Base-by-base conservation (phyloP, 2,329 filamentous ascomycete species). In the Colletotrichum orbiculare region DNA sequence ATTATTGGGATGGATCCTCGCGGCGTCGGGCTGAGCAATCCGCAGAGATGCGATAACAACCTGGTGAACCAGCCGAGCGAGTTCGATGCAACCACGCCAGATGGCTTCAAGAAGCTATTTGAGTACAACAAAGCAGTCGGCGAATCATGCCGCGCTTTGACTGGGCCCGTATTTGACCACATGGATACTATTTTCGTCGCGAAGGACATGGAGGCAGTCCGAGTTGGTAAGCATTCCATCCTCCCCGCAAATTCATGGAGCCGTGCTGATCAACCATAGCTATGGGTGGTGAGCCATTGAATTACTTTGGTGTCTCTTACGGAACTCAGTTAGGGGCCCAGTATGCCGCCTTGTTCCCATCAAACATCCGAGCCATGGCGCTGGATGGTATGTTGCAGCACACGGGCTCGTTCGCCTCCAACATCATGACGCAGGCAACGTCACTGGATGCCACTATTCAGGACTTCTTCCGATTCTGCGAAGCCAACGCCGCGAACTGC, bases 361-460 rank as follows among this genome's bases (percentile, higher is more conserved):
- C n/a, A 0, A 15, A 38, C 6, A 52, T 65, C 3, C 39, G 62
- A 37, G 62, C 62, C 12, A 65, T 65, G 62, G 62, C 62, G 2
- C 46, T 65, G 9, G 62, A 65, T 37, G 62, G 62, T 13, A 62
- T 65, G 38, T 15, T 65, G 9, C 62, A 65, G 39, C 62, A 65
- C 7, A 65, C 62, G 2, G 62, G 62, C 6, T 42, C 62, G 2
- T 65, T 50, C 6, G 62, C 62, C 1, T 55, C 57, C 0, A 65
- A 65, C 35, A 65, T 65, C 25, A 52, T 65, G 57, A 65, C 62
- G 12, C 62, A 65, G 46, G 62, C 62, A 6, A 65, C 62, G 12
- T 65, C 62, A 4, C 3, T 65, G 25, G 62, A 65, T 11, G 57
- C 62, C 6, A 65, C 62, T n/a, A 65, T 65, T 2, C 62, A 65